Base-by-base conservation (phyloP, 768 basidiomycete species). In the Russula ochroleuca region DNA sequence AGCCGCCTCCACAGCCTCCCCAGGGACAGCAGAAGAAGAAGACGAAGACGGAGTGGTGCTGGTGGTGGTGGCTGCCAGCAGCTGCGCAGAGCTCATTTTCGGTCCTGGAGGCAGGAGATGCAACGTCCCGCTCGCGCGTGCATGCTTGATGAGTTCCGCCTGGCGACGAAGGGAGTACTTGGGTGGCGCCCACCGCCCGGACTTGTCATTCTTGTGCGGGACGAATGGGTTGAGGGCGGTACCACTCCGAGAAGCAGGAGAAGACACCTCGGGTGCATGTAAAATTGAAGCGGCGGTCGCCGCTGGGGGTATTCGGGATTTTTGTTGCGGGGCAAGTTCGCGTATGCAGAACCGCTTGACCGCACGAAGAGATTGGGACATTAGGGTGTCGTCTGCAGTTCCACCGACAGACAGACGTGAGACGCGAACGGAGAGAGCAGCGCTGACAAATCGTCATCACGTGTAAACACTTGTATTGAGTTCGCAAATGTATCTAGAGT, bases 111-210 rank as follows among this genome's bases (percentile, higher is more conserved):
- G 91, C 5, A 94, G 78, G 8, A 89, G 73, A 43, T 85, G 79
- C 49, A 87, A 71, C 45, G 78, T 77, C 38, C 79, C 80, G 23
- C 77, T 75, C 25, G 74, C 74, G 63, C 82, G 82, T 4, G 92
- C 92, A 56, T 79, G 80, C 76, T 90, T 92, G 53, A 92, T 77
- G 40, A 94, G 78, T 47, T 89, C 87, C 13, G 88, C 88, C 73
- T 94, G 91, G 38, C 83, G 83, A 21, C 92, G 83, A 28, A 88
- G 74, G 5, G 90, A 92, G 68, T 88, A 86, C 64, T 81, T 82
- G 13, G 91, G 79, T 0, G 85, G 83, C 31, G 79, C 79, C 88
- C 89, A 92, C 72, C 82, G 78, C 23, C 83, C 83, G 0, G 84
- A 83, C 53, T 79, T 76, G 0, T 82, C 75, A 67, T 87, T 87